Base-by-base conservation (phyloP, 805 yeast genomes). In the Ogataea minuta region DNA sequence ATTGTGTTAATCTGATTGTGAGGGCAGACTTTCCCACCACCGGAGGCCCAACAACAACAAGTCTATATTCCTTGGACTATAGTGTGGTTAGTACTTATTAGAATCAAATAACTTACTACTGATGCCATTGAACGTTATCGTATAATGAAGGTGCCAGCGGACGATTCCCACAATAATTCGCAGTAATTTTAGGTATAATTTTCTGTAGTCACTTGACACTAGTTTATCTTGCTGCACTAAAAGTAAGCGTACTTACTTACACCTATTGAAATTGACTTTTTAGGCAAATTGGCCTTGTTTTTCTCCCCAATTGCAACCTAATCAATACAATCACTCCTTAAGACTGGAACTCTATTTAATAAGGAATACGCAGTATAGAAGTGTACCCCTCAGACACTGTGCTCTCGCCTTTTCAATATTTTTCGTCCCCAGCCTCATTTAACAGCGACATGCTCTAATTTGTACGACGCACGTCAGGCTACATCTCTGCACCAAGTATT, bases 1-100 rank as follows among this genome's bases (percentile, higher is more conserved):
- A 79, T 63, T 91, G 98, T 39, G 93, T 89, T 57, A 93, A 74
- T 64, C 93, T 95, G 49, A 93, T 93, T 19, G 99, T 93, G 48
- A 93, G 70, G 5, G 99, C 98, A 16, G 95, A 84, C 64, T 93
- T 93, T 67, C 99, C 99, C 40, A 93, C 99, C 66, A 96, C 97
- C 59, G 98, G 98, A 27, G 97, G 97, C 41, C 98, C 99, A 41
- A 91, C 96, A 31, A 91, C 97, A 4, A 93, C 99, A 44, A 93
- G 67, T 60, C 95, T 89, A 62, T 81, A 91, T 64, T 90, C 96
- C 63, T 84, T 54, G 12, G 62, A 50, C 50, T 44, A 31, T 10
- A 21, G 11, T 28, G 26, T 33, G 31, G 26, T 33, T 30, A 29
- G 28, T 17, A 23, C 5, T 21, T 31, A 14, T 19, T 35, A 16